Percentiles rank a stretch among this genome's conserved stretches.
phyloP scores from a whole-genome alignment of 352 stramenopile species.

The Globisporangium cederbergense region DNA sequence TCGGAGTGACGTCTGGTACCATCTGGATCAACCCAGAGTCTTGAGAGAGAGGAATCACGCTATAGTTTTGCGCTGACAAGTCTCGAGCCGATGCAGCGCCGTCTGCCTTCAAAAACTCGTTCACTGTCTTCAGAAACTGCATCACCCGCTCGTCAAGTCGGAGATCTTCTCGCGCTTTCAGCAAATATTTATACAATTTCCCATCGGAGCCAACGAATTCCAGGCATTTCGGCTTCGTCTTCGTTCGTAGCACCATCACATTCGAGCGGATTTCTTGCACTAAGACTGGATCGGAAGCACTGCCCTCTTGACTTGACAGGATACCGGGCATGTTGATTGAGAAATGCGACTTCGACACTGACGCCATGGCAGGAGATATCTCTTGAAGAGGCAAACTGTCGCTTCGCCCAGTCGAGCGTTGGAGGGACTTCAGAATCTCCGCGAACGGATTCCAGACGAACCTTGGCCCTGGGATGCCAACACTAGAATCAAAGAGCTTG shows the following conservation, averaged over 20 bases:
- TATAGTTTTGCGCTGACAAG: slow-evolving; percentile 62
- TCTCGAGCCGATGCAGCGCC: slow-evolving; percentile 33
- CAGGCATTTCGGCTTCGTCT: slow-evolving; percentile 86
- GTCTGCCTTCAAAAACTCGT: slow-evolving; percentile 65
- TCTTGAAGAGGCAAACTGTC: slow-evolving; percentile 62
- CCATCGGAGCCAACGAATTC: slow-evolving; percentile 78
- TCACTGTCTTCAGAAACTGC: slow-evolving; percentile 80
- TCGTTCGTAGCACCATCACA: slow-evolving; percentile 68
- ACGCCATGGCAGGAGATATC: slow-evolving; percentile 63
- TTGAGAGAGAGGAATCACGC: slow-evolving; percentile 71
- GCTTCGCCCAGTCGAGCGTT: slow-evolving; percentile 33
- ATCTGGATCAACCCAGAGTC: slow-evolving; percentile 87
- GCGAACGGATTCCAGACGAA: slow-evolving; percentile 69
- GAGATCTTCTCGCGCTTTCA: slow-evolving; percentile 88
- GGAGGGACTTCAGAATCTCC: slow-evolving; percentile 65
- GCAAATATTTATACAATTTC: slow-evolving; percentile 66
- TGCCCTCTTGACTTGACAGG: slow-evolving; percentile 14
- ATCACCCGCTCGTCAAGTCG: slow-evolving; percentile 89
- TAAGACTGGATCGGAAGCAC: slow-evolving; percentile 21
- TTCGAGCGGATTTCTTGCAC: slow-evolving; percentile 35
- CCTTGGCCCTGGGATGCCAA: slow-evolving; percentile 14
- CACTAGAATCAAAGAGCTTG: slow-evolving; percentile 5
- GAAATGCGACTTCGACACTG: slow-evolving; percentile 34
- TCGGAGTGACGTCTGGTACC: slow-evolving; percentile 71
- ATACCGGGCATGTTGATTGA: slow-evolving; percentile 58